These are phyloP conservation scores for Cunninghamia lanceolata DNA, from an alignment of 75 land plant species.

Conservation along the genomic window DNA sequence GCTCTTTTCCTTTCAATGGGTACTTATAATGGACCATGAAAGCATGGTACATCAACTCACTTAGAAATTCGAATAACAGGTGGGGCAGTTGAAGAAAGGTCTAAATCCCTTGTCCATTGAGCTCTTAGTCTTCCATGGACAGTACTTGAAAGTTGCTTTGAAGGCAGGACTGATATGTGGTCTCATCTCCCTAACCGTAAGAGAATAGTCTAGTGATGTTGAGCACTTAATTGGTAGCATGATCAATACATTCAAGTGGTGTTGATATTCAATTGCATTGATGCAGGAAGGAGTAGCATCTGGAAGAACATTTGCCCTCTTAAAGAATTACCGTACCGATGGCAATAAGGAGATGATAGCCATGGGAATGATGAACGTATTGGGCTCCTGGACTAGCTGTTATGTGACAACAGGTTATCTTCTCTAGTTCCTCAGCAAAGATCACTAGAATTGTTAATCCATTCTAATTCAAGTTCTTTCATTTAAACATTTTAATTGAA, in stretches of 20 bases:
- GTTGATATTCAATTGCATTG: neutral
- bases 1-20: neutral
- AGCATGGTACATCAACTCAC: neutral
- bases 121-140: neutral
- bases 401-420: conserved; percentile 39
- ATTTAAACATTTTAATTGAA: too few relatives aligned
- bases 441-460: neutral
- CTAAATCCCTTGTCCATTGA: conserved; percentile 26
- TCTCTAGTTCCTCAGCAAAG: neutral
- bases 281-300: conserved; percentile 40
- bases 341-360: conserved; percentile 55
- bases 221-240: neutral
- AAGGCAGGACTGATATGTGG: conserved; percentile 4
- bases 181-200: conserved; percentile 34
- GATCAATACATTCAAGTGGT: neutral
- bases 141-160: neutral
- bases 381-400: conserved; percentile 40
- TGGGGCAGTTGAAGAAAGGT: conserved; percentile 36
- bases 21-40: too few relatives aligned
- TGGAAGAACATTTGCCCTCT: conserved; percentile 43
- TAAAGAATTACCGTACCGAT: conserved; percentile 44
- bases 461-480: neutral
- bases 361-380: conserved; percentile 34
- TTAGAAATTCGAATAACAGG: conserved; percentile 4
- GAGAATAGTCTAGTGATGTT: neutral